These are phyloP conservation scores for Metschnikowia santaceciliae DNA, from an alignment of 805 yeast genomes.

Conservation along the genomic window DNA sequence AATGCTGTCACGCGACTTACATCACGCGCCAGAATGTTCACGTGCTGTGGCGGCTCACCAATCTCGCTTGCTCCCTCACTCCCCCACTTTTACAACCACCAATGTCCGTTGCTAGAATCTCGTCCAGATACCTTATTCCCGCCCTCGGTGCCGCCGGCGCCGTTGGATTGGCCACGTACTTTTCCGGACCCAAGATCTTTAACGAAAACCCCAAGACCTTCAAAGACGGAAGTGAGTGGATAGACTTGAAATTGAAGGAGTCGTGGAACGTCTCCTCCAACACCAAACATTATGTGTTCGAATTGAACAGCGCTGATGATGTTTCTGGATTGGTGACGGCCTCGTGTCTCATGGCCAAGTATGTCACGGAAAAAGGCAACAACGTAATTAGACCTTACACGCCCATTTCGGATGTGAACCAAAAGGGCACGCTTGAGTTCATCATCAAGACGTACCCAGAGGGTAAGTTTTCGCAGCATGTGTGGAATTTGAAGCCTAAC, in stretches of 20 bases:
- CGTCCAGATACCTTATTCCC: conserved; percentile 28
- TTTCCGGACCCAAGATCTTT: conserved; percentile 22
- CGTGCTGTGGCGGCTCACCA: too few relatives aligned
- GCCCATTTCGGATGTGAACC: conserved; percentile 69
- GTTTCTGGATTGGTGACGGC: conserved; percentile 77
- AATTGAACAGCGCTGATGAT: conserved; percentile 61
- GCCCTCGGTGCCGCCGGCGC: conserved; percentile 30
- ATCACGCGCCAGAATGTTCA: too few relatives aligned
- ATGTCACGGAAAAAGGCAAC: conserved; percentile 75
- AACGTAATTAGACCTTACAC: conserved; percentile 88
- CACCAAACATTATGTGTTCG: conserved; percentile 67
- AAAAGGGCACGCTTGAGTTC: conserved; percentile 72
- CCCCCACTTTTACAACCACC: background rate
- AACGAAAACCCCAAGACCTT: conserved; percentile 47
- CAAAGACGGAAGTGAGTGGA: conserved; percentile 64
- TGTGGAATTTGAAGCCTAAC: conserved; percentile 63
- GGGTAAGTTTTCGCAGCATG: conserved; percentile 80
- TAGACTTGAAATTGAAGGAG: conserved; percentile 58
- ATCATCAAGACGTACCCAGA: conserved; percentile 79
- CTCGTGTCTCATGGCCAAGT: conserved; percentile 77
- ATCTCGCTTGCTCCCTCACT: too few relatives aligned
- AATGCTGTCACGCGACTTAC: too few relatives aligned
- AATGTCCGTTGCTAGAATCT: conserved; percentile 22
- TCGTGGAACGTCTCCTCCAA: conserved; percentile 51
- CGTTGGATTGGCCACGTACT: conserved; percentile 31